phyloP scores from a whole-genome alignment of 257 asterid species.

The Ligustrum vulgare region DNA sequence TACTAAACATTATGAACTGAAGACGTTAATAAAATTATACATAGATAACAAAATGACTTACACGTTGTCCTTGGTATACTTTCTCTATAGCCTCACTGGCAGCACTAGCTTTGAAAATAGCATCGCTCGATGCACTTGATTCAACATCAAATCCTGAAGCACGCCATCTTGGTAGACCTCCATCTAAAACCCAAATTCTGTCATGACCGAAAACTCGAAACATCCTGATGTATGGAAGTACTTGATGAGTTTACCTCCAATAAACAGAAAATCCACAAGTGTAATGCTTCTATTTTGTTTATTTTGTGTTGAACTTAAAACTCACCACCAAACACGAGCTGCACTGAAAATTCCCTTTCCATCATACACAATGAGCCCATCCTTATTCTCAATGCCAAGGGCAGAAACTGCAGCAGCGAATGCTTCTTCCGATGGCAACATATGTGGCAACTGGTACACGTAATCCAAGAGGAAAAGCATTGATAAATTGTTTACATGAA shows the following conservation, averaged over 20 bases:
- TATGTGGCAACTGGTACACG: conserved; percentile 82
- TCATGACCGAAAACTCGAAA: conserved; percentile 95
- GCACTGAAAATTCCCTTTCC: conserved; percentile 99
- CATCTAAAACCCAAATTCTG: conserved; percentile 90
- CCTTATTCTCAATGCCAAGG: conserved; percentile 90
- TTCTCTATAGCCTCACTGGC: conserved; percentile 97
- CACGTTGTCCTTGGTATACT: conserved; percentile 73
- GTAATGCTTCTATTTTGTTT: conserved; percentile 8
- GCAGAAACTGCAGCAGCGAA: conserved; percentile 99
- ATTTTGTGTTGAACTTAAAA: conserved; percentile 8
- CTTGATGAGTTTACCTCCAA: conserved; percentile 4
- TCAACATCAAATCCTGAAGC: conserved; percentile 79
- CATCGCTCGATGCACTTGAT: conserved; percentile 96
- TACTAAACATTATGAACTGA: not conserved
- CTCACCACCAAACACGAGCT: conserved; percentile 99
- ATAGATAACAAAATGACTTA: conserved; percentile 23
- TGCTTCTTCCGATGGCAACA: conserved; percentile 97
- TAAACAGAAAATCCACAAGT: not conserved
- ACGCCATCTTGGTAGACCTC: conserved; percentile 97
- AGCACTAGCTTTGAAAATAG: conserved; percentile 95
- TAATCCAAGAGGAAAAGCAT: conserved; percentile 14
- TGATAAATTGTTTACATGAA: conserved; percentile 5
- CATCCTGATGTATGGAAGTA: conserved; percentile 66
- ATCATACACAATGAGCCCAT: conserved; percentile 85
- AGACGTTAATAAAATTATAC: not conserved